Evolutionary conservation across 73 alveolate genomes (phyloP).

Genomic region (Paramecium biaurelia): DNA sequence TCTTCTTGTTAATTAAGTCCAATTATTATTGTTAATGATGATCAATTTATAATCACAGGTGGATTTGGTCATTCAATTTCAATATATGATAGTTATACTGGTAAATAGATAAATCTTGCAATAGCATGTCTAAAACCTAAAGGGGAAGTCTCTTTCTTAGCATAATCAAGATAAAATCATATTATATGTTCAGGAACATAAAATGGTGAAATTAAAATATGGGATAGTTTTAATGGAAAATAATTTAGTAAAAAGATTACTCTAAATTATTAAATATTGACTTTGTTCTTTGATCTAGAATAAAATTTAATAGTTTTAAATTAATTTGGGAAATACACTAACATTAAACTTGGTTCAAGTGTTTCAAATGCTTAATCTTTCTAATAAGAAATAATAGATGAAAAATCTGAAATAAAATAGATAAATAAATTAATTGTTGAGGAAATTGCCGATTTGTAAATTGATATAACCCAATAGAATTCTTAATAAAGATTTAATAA

Average conservation of each 20-base stretch:
- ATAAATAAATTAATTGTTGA: neutral
- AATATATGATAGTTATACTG: neutral
- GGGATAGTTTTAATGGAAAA: neutral
- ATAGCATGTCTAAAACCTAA: neutral
- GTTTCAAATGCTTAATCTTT: neutral
- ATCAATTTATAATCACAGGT: neutral
- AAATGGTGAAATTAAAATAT: neutral
- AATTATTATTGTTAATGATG: neutral
- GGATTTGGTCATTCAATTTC: neutral
- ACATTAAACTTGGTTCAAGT: neutral
- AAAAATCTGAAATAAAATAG: neutral
- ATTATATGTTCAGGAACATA: neutral
- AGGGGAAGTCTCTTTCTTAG: neutral
- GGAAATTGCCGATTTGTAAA: neutral
- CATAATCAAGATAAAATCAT: neutral
- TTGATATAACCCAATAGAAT: neutral
- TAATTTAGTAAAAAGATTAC: neutral
- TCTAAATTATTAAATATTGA: neutral
- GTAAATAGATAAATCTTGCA: neutral
- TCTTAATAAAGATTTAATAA: neutral
- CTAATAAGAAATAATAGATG: neutral
- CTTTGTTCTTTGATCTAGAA: neutral
- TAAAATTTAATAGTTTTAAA: neutral
- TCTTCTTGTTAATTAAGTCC: neutral
- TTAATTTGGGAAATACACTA: neutral